Percentiles rank a stretch among this genome's conserved stretches.
Evolutionary conservation across 345 rosid species (phyloP).

Genomic region (Populus pruinosa): DNA sequence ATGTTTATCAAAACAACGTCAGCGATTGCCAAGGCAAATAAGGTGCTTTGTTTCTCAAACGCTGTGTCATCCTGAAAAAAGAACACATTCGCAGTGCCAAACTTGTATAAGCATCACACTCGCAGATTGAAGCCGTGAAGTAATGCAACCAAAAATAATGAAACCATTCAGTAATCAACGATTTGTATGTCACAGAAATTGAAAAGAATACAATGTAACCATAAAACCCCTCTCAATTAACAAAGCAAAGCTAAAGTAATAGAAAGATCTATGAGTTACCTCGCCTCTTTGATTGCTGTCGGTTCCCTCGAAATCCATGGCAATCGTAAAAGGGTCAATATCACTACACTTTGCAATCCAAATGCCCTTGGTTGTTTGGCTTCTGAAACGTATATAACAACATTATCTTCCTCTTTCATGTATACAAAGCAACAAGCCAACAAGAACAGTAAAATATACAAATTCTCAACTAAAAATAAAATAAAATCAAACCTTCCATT

Average conservation of each 20-base stretch:
- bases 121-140: too few species aligned
- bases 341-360: constrained; percentile 27
- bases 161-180: too few species aligned
- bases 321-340: constrained; percentile 65
- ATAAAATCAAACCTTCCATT: too few species aligned
- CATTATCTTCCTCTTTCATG: too few species aligned
- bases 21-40: constrained; percentile 68
- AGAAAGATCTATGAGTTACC: too few species aligned
- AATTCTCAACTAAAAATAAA: background rate
- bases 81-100: background rate
- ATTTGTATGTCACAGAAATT: too few species aligned
- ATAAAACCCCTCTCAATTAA: background rate
- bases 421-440: too few species aligned
- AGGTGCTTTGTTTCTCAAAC: constrained; percentile 17
- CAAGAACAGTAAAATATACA: background rate
- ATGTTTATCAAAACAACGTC: constrained; percentile 73
- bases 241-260: too few species aligned
- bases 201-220: too few species aligned
- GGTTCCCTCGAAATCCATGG: constrained; percentile 35
- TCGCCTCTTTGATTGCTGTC: too few species aligned
- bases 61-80: constrained; percentile 69
- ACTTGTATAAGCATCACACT: too few species aligned
- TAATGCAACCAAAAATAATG: too few species aligned
- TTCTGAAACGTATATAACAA: background rate
- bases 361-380: background rate